Evolutionary conservation across 495 filamentous ascomycete genomes (phyloP).

Genomic region (Penicillium macrosclerotiorum): DNA sequence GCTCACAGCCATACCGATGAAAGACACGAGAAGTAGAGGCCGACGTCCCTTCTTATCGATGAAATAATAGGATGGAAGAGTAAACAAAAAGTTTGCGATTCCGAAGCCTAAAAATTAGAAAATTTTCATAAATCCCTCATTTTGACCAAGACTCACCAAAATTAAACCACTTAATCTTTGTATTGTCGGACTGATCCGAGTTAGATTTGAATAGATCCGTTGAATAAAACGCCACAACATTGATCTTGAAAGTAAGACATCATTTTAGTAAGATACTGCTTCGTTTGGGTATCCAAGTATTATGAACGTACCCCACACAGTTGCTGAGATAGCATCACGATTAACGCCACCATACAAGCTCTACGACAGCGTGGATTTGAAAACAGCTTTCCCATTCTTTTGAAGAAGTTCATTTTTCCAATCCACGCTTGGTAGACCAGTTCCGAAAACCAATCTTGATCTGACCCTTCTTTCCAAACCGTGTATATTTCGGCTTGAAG

Average conservation of each 20-base stretch:
- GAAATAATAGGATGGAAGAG: constrained; percentile 20
- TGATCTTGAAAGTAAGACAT: too few relatives aligned
- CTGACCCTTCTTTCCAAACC: not conserved
- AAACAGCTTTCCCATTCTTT: not conserved
- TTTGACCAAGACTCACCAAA: too few relatives aligned
- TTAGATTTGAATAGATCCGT: not conserved
- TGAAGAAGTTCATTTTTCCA: not conserved
- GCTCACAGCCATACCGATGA: constrained; percentile 20
- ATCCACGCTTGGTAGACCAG: constrained; percentile 15
- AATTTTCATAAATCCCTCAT: too few relatives aligned
- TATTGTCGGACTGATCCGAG: too few relatives aligned
- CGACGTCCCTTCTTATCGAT: constrained; percentile 29
- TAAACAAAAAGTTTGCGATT: constrained; percentile 29
- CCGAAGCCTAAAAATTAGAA: constrained; percentile 27
- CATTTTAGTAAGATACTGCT: too few relatives aligned
- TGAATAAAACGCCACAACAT: constrained; percentile 4
- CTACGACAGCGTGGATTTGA: not conserved
- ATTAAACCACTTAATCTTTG: too few relatives aligned
- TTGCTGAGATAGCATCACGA: constrained; percentile 6
- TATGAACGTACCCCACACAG: constrained; percentile 1
- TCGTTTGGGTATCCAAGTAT: too few relatives aligned
- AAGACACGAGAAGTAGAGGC: constrained; percentile 24
- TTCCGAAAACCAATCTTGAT: too few relatives aligned
- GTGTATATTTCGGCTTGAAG: constrained; percentile 34
- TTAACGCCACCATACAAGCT: constrained; percentile 1